Conservation (phyloP, 306 rosid genomes). For the Canavalia gladiata region DNA sequence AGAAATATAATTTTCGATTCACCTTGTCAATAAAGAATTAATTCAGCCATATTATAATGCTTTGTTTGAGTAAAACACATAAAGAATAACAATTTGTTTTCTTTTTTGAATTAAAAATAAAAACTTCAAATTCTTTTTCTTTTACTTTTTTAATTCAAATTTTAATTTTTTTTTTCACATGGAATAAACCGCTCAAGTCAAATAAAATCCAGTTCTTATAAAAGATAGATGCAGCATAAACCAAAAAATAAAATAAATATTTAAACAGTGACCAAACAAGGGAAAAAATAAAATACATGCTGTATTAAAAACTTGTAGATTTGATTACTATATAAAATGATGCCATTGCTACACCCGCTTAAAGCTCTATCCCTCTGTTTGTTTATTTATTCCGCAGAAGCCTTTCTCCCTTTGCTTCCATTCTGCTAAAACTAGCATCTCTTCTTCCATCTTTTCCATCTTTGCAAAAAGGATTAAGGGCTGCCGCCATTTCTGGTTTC, state of each 20-base stretch:
- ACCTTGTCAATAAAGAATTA: no score
- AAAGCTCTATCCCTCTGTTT: constrained; percentile 40
- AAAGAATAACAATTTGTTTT: no score
- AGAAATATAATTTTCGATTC: no score
- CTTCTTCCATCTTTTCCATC: constrained; percentile 8
- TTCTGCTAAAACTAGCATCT: constrained; percentile 15
- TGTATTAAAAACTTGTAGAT: not conserved
- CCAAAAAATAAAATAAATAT: not conserved
- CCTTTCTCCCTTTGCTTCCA: constrained; percentile 22
- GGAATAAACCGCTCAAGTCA: no score
- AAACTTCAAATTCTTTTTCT: no score
- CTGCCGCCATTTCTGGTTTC: not conserved
- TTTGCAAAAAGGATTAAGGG: not conserved
- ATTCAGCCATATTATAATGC: no score
- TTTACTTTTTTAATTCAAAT: no score
- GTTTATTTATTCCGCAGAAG: constrained; percentile 30
- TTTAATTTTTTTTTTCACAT: no score
- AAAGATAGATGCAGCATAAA: no score
- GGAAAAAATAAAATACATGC: not conserved
- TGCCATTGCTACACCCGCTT: constrained; percentile 39
- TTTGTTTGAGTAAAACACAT: no score
- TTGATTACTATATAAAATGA: constrained; percentile 46
- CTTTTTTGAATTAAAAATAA: no score
- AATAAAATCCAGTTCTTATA: no score
- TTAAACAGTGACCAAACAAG: not conserved